A percentile compares a stretch with the other conserved stretches of the same genome.
Evolutionary conservation across 225 moss, liverwort and hornwort genomes (phyloP).

Genomic region (Sphagnum contortum): DNA sequence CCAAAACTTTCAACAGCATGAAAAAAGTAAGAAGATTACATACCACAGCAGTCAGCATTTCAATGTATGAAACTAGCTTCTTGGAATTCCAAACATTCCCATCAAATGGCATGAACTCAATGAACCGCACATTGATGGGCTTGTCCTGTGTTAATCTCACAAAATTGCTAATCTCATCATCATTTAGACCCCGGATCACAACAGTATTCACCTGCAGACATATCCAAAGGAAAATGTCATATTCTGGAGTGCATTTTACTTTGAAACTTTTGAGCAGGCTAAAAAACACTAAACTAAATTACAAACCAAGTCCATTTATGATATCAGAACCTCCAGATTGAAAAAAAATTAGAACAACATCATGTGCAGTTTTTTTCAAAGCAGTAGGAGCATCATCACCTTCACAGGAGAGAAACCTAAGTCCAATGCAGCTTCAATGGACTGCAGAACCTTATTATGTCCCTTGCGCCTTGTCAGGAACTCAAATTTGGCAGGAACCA

Average conservation of each 20-base stretch:
- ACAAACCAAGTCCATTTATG: too few relatives aligned
- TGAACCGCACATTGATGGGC: constrained; percentile 88
- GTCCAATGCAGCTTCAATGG: constrained; percentile 67
- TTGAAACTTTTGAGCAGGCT: too few relatives aligned
- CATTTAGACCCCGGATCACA: constrained; percentile 90
- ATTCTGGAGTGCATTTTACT: not conserved
- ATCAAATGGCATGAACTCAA: constrained; percentile 99
- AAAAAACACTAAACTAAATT: too few relatives aligned
- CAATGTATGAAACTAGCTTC: constrained; percentile 87
- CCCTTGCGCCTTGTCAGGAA: constrained; percentile 80
- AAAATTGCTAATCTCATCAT: constrained; percentile 92
- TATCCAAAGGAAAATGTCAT: constrained; percentile 2
- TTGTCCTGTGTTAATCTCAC: constrained; percentile 85
- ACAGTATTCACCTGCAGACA: constrained; percentile 77
- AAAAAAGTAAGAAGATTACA: constrained; percentile 3
- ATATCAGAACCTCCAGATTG: too few relatives aligned
- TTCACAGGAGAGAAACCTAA: constrained; percentile 88
- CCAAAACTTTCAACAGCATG: too few relatives aligned
- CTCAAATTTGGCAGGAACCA: constrained; percentile 96
- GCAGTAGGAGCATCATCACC: constrained; percentile 17
- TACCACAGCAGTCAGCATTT: constrained; percentile 77
- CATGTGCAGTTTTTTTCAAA: too few relatives aligned
- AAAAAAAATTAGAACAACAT: too few relatives aligned
- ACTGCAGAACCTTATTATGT: constrained; percentile 70
- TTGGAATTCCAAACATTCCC: constrained; percentile 98